These are phyloP conservation scores for Nematocida sp. DNA, from an alignment of 371 early-diverging fungal species.

Conservation along the genomic window DNA sequence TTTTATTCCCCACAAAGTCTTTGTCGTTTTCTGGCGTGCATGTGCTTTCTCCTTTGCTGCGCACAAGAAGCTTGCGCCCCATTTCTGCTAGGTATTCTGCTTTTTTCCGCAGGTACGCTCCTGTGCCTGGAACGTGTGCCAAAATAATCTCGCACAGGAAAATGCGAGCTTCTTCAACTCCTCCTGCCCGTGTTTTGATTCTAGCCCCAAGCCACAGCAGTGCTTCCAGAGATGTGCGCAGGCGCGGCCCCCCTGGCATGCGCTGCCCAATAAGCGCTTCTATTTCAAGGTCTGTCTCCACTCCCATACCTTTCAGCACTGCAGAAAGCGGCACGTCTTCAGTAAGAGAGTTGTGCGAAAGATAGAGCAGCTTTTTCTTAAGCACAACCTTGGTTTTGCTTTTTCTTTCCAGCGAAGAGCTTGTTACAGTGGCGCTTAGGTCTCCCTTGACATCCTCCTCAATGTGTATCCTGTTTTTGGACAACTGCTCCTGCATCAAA, in stretches of 20 bases:
- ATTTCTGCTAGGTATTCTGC: constrained; percentile 87
- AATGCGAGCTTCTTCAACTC: constrained; percentile 79
- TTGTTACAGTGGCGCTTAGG: constrained; percentile 75
- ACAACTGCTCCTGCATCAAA: constrained; percentile 97
- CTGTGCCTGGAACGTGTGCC: constrained; percentile 84
- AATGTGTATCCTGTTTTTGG: constrained; percentile 98
- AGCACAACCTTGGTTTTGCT: constrained; percentile 81
- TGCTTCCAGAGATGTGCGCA: constrained; percentile 41
- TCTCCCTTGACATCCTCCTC: constrained; percentile 79
- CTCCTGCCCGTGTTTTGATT: constrained; percentile 62
- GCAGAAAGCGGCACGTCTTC: constrained; percentile 79
- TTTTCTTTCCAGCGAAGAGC: constrained; percentile 87
- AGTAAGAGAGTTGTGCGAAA: constrained; percentile 80
- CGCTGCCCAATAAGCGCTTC: constrained; percentile 78
- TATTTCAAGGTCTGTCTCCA: constrained; percentile 86
- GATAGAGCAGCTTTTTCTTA: constrained; percentile 70
- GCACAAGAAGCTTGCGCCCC: constrained; percentile 89
- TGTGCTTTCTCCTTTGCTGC: constrained; percentile 67
- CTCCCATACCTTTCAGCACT: constrained; percentile 68
- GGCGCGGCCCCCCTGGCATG: neutral
- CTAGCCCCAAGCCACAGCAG: constrained; percentile 77
- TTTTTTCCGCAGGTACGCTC: constrained; percentile 69
- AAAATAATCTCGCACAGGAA: constrained; percentile 80
- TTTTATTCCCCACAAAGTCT: constrained; percentile 99
- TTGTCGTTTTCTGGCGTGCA: constrained; percentile 82